Evolutionary conservation across 2,329 filamentous ascomycete genomes (phyloP).

Genomic region (Oidium heveae): DNA sequence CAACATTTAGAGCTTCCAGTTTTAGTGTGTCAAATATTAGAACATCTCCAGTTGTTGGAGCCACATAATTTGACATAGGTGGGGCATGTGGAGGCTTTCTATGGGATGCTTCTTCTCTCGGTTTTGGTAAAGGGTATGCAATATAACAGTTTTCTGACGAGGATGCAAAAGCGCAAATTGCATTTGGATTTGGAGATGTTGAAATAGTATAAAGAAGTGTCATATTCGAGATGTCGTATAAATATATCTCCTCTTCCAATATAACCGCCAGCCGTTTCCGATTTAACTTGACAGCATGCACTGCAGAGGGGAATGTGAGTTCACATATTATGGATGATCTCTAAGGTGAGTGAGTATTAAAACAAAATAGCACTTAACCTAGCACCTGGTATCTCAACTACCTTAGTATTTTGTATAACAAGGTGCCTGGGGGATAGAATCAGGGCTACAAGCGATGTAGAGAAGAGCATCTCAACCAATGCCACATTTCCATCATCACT

Average conservation of each 20-base stretch:
- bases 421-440: slow-evolving; percentile 78
- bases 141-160: slow-evolving; percentile 92
- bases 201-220: slow-evolving; percentile 76
- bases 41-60: slow-evolving; percentile 74
- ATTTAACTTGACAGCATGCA: slow-evolving; percentile 81
- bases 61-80: slow-evolving; percentile 49
- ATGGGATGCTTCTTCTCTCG: slow-evolving; percentile 31
- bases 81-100: slow-evolving; percentile 57
- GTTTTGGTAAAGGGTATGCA: slow-evolving; percentile 68
- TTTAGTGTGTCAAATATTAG: slow-evolving; percentile 78
- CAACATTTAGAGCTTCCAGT: slow-evolving; percentile 79
- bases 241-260: slow-evolving; percentile 85
- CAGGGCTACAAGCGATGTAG: slow-evolving; percentile 81
- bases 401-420: slow-evolving; percentile 95
- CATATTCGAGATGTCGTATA: slow-evolving; percentile 99
- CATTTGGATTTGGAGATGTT: slow-evolving; percentile 77
- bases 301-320: slow-evolving; percentile 90
- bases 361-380: background rate
- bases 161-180: slow-evolving; percentile 77
- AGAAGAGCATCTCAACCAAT: slow-evolving; percentile 96
- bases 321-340: slow-evolving; percentile 77
- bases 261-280: slow-evolving; percentile 83
- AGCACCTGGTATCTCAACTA: slow-evolving; percentile 16
- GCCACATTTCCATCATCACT: slow-evolving; percentile 87
- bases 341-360: slow-evolving; percentile 14